Evolutionary conservation across 1,139 yeast genomes (phyloP).

Genomic region (Pneumocystis murina): DNA sequence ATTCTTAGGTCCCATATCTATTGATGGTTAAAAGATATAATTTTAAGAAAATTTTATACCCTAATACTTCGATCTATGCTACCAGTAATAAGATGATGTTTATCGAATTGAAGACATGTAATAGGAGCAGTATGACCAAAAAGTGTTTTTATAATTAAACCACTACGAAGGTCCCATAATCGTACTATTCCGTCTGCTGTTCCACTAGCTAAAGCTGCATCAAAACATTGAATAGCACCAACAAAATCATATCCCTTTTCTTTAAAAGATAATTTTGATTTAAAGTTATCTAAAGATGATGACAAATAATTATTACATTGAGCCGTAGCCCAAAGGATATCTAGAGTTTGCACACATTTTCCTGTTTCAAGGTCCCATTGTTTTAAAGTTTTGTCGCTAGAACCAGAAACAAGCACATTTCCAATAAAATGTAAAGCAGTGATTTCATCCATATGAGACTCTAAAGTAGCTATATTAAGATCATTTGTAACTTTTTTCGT

Average conservation of each 20-base stretch:
- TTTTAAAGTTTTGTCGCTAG: slow-evolving; percentile 42
- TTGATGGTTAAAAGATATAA: neutral
- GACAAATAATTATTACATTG: slow-evolving; percentile 14
- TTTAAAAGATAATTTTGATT: slow-evolving; percentile 2
- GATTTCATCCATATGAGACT: slow-evolving; percentile 49
- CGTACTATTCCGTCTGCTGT: slow-evolving; percentile 62
- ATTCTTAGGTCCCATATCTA: slow-evolving; percentile 55
- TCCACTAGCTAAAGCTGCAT: slow-evolving; percentile 62
- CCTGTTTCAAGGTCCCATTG: slow-evolving; percentile 49
- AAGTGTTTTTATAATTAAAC: slow-evolving; percentile 49
- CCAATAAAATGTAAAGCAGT: slow-evolving; percentile 43
- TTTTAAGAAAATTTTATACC: neutral
- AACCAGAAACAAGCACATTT: slow-evolving; percentile 40
- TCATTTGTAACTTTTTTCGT: slow-evolving; percentile 11
- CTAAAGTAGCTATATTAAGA: slow-evolving; percentile 35
- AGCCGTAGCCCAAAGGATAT: slow-evolving; percentile 42
- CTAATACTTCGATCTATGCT: slow-evolving; percentile 49
- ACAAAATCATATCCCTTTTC: slow-evolving; percentile 28
- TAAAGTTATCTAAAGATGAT: slow-evolving; percentile 3
- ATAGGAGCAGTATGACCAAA: slow-evolving; percentile 61
- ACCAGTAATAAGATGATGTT: slow-evolving; percentile 46
- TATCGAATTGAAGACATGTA: slow-evolving; percentile 55
- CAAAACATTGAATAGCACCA: slow-evolving; percentile 48
- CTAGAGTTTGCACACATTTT: slow-evolving; percentile 44
- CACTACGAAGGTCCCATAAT: slow-evolving; percentile 60